Percentiles rank a stretch among this genome's conserved stretches.
Evolutionary conservation across 257 asterid genomes (phyloP).

Genomic region (Solanum paucissectum): DNA sequence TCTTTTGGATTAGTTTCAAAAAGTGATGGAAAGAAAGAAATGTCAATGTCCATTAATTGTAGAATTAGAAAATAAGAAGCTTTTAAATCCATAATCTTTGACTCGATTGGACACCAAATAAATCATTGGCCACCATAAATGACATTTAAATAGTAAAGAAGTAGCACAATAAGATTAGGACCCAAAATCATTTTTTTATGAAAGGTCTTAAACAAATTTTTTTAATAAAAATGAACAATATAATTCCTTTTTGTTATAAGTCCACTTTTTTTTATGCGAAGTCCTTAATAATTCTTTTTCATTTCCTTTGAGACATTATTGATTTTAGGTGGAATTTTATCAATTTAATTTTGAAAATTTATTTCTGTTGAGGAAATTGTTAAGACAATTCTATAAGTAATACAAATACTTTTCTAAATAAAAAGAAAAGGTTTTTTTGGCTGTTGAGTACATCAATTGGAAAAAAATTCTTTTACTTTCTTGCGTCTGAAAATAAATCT

Average conservation of each 20-base stretch:
- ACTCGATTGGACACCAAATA: background rate
- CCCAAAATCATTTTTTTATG: background rate
- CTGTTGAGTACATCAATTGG: background rate
- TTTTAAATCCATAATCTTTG: background rate
- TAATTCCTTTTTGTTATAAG: background rate
- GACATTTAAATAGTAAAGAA: background rate
- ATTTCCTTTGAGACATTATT: background rate
- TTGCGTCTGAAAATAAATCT: background rate
- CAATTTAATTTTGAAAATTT: background rate
- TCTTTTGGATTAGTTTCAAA: background rate
- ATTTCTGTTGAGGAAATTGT: background rate
- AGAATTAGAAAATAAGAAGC: background rate
- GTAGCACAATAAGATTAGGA: background rate
- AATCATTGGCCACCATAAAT: background rate
- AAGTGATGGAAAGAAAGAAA: background rate
- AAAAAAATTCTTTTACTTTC: no score
- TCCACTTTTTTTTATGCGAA: background rate
- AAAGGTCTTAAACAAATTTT: background rate
- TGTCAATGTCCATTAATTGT: background rate
- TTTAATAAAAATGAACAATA: background rate
- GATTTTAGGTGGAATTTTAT: background rate
- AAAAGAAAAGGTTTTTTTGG: background rate
- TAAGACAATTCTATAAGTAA: background rate
- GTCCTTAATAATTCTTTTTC: background rate
- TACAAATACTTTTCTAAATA: background rate